Evolutionary conservation across 2,329 filamentous ascomycete species (phyloP).

Genomic region (Calonectria honghensis): DNA sequence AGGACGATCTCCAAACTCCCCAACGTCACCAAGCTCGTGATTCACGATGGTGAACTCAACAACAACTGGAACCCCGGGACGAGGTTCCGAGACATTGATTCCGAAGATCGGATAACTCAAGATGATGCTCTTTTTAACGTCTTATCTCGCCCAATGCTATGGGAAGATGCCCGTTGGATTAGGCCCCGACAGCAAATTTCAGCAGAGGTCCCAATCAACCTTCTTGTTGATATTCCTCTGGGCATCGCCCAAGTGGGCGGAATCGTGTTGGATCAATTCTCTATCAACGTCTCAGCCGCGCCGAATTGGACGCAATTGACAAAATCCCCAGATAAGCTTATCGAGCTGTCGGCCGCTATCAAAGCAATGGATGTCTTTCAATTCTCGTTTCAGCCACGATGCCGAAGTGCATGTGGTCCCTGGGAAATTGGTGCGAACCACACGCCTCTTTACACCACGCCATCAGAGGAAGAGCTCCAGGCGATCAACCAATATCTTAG

Average conservation of each 20-base stretch:
- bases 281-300: slow-evolving; percentile 12
- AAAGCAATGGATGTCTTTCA: slow-evolving; percentile 9
- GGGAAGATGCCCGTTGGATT: slow-evolving; percentile 29
- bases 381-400: slow-evolving; percentile 22
- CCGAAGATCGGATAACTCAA: slow-evolving; percentile 3
- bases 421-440: background rate
- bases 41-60: slow-evolving; percentile 22
- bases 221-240: slow-evolving; percentile 9
- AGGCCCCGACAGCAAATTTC: background rate
- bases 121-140: slow-evolving; percentile 4
- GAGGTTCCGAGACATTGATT: background rate
- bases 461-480: background rate
- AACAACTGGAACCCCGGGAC: slow-evolving; percentile 13
- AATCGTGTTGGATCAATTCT: background rate
- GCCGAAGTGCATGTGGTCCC: slow-evolving; percentile 12
- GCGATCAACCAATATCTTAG: slow-evolving; percentile 18
- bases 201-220: slow-evolving; percentile 8
- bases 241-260: background rate
- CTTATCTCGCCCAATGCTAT: slow-evolving; percentile 23
- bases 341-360: slow-evolving; percentile 1
- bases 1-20: slow-evolving; percentile 1
- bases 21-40: background rate
- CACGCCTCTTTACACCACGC: background rate
- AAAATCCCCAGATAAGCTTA: background rate
- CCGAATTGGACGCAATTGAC: background rate